Evolutionary conservation across 1,284 basidiomycete species (phyloP), one percentile per base, ranked within the genome.

Genomic region (Ustilago cynodontis): DNA sequence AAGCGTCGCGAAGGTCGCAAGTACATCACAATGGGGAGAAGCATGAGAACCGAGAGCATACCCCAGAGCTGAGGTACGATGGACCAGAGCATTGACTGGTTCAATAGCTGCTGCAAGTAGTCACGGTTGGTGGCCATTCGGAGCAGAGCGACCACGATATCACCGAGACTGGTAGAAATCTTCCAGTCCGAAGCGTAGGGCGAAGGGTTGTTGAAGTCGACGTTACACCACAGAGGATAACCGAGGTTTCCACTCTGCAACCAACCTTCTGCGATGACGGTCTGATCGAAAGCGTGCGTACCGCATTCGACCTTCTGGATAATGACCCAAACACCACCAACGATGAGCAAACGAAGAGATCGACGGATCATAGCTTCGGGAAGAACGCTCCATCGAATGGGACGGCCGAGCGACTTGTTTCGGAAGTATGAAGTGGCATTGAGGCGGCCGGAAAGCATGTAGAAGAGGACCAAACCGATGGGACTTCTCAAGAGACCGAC

Each of bases 61-160:
- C 87, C 87, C 87, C 87, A 87, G 59, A 87, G 84, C 75, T 87
- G 87, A 51, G 87, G 85, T 69, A 86, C 86, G 4, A 86, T 87
- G 16, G 87, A 84, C 86, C 87, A 87, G 6, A 87, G 80, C 55
- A 86, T 86, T 47, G 86, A 86, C n/a, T 85, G 85, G 51, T 84
- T 78, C 55, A 78, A 78, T 58, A 87, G 82, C 82, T 87, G 87
- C 76, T 86, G 86, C 66, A 85, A 78, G 62, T 87, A 86, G 72
- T 87, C 86, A 16, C 70, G 61, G 70, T 87, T 86, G 37, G 86
- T 87, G 58, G 86, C 85, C 56, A 87, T 65, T 63, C 86, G 83
- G 49, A 87, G 81, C 57, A 80, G 68, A 71, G 85, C 86, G 55
- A 81, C 82, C 28, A 87, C 69, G 66, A 87, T 86, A 9, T 86